Evolutionary conservation across 73 alveolate genomes (phyloP).

Genomic region (Paramecium sonneborni): DNA sequence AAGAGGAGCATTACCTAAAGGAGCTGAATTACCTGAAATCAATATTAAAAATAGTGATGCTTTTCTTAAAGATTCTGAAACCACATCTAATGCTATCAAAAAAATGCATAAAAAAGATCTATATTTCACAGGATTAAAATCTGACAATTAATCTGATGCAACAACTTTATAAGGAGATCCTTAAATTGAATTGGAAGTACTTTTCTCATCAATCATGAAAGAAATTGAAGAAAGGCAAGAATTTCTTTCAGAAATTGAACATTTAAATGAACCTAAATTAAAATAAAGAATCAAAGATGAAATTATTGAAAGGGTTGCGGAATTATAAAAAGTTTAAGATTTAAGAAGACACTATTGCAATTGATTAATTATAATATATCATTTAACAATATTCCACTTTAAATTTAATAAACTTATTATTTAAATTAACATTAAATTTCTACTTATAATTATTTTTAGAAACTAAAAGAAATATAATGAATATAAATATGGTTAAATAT

Average conservation of each 20-base stretch:
- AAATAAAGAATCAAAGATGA: slow-evolving; percentile 72
- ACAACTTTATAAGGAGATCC: slow-evolving; percentile 63
- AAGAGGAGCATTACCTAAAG: slow-evolving; percentile 71
- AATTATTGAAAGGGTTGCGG: slow-evolving; percentile 78
- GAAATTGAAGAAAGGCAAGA: slow-evolving; percentile 80
- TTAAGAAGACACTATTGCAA: slow-evolving; percentile 54
- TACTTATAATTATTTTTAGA: no score
- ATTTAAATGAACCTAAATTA: slow-evolving; percentile 62
- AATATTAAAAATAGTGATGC: slow-evolving; percentile 39
- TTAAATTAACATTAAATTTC: no score
- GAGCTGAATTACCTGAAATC: slow-evolving; percentile 68
- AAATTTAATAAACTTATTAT: not conserved
- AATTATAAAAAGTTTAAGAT: slow-evolving; percentile 73
- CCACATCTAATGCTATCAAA: slow-evolving; percentile 31
- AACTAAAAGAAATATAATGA: no score
- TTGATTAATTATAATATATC: not conserved
- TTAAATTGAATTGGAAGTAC: slow-evolving; percentile 64
- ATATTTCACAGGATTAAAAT: slow-evolving; percentile 38
- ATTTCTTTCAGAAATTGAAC: slow-evolving; percentile 61
- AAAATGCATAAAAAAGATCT: slow-evolving; percentile 56
- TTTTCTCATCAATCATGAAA: slow-evolving; percentile 67
- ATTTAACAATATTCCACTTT: not conserved
- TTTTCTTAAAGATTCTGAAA: slow-evolving; percentile 34
- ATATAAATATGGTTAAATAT: not conserved
- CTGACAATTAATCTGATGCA: slow-evolving; percentile 47